Evolutionary conservation across 805 yeast genomes (phyloP), one percentile per base, ranked within the genome.

Genomic region (Schwanniomyces sp.): DNA sequence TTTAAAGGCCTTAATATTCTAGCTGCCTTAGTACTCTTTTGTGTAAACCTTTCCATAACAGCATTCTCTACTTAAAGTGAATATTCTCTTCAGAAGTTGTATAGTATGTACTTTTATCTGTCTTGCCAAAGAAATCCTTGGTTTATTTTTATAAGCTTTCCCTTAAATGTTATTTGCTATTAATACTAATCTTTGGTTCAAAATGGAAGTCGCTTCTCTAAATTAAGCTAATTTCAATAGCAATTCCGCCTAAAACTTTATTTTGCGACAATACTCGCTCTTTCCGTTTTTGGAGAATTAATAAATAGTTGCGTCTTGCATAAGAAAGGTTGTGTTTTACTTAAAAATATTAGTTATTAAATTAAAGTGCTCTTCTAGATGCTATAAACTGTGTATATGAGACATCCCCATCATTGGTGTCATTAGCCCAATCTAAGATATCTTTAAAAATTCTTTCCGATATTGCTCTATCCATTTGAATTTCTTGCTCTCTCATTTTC

Each of bases 361-460:
- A 38, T 38, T 38, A 38, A 39, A n/a, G 12, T 17, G 34, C 34
- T 27, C 28, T 16, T 49, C 48, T 45, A 11, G 46, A 26, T 27
- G 42, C 38, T 28, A 49, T 16, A 17, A 49, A 46, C 25, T 30
- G 44, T 42, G 38, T 24, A 25, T 42, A 45, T 25, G 52, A 40
- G 14, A 59, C 58, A 41, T 69, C 74, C 17, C 71, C 78, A 56
- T 79, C 81, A 41, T 76, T 68, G 5, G 54, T 61, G 32, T 72
- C 74, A 52, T 84, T 78, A 34, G 79, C 78, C 89, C 89, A 90
- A 14, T 75, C 75, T 26, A 75, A 66, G 49, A 89, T 79, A 60
- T 89, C 96, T 14, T 72, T 66, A 45, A 85, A 73, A 16, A 88
- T 81, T 16, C 75, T 66, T 24, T 75, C 70, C n/a, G 86, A 79